A percentile compares a stretch with the other conserved stretches of the same genome.
These are phyloP conservation scores for Cryptosporidium sp. DNA, from an alignment of 169 alveolate species.

Conservation along the genomic window DNA sequence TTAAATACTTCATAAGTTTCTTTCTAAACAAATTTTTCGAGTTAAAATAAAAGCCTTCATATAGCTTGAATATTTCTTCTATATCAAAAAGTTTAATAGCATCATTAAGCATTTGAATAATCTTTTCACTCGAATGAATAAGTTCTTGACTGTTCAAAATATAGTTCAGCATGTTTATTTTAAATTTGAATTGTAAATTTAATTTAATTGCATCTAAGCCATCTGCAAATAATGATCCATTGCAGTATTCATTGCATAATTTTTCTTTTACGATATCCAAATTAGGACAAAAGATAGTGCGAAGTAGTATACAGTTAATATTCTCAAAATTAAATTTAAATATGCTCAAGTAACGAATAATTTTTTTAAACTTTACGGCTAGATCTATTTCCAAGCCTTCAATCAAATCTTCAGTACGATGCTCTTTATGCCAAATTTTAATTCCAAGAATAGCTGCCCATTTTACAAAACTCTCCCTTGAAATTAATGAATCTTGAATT, in stretches of 20 bases:
- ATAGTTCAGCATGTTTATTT: background rate
- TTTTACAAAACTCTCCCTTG: background rate
- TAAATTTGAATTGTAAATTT: constrained; percentile 16
- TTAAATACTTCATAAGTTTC: constrained; percentile 7
- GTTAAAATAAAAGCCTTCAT: constrained; percentile 3
- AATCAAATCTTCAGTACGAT: background rate
- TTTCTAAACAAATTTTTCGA: constrained; percentile 2
- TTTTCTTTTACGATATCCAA: background rate
- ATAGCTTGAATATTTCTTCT: background rate
- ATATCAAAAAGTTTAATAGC: background rate
- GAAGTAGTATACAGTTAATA: background rate
- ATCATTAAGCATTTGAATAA: background rate
- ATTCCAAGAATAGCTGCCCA: constrained; percentile 5
- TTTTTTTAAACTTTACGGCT: background rate
- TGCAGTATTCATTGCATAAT: background rate
- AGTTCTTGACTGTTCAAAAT: background rate
- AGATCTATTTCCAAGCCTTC: background rate
- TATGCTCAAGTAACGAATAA: background rate
- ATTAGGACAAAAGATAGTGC: constrained; percentile 2
- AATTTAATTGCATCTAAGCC: background rate
- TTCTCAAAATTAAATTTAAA: background rate
- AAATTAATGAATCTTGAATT: background rate
- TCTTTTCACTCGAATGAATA: background rate
- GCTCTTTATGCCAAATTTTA: background rate
- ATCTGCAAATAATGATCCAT: background rate